Conservation (phyloP, 495 filamentous ascomycete genomes). For the Bathelium albidoporum region DNA sequence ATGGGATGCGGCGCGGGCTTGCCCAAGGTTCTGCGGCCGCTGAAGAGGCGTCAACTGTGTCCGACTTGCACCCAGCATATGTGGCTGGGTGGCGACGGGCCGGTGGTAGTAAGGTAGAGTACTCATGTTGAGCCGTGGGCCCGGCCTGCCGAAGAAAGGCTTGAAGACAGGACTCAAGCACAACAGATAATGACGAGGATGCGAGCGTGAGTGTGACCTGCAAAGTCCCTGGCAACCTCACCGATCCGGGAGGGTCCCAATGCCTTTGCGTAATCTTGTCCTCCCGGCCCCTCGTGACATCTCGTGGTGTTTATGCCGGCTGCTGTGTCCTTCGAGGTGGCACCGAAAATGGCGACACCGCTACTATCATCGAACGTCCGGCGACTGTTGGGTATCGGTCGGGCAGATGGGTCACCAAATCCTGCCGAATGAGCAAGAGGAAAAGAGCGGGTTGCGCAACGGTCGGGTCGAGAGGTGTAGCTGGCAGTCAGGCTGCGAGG, state of each 20-base stretch:
- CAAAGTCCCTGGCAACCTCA: slow-evolving; percentile 12
- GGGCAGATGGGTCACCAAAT: neutral
- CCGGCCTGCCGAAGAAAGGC: slow-evolving; percentile 5
- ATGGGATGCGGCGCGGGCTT: neutral
- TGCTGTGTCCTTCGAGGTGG: neutral
- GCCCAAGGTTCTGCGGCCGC: neutral
- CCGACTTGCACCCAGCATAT: neutral
- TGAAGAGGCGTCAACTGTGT: neutral
- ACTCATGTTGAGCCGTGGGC: slow-evolving; percentile 15
- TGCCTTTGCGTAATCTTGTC: slow-evolving; percentile 30
- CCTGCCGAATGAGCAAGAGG: no score
- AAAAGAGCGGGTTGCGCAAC: no score
- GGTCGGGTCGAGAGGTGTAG: neutral
- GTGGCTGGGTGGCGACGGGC: neutral
- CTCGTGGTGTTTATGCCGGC: slow-evolving; percentile 6
- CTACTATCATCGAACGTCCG: neutral
- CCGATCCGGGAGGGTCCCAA: slow-evolving; percentile 23
- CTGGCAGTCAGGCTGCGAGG: neutral
- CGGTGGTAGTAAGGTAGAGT: slow-evolving; percentile 1
- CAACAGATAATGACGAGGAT: slow-evolving; percentile 11
- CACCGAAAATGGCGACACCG: neutral
- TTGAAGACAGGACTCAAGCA: slow-evolving; percentile 10
- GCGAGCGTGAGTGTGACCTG: slow-evolving; percentile 5
- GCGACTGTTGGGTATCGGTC: neutral
- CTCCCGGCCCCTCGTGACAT: slow-evolving; percentile 19